Evolutionary conservation across 108 stramenopile genomes (phyloP).

Genomic region (Cyclotella sp.): DNA sequence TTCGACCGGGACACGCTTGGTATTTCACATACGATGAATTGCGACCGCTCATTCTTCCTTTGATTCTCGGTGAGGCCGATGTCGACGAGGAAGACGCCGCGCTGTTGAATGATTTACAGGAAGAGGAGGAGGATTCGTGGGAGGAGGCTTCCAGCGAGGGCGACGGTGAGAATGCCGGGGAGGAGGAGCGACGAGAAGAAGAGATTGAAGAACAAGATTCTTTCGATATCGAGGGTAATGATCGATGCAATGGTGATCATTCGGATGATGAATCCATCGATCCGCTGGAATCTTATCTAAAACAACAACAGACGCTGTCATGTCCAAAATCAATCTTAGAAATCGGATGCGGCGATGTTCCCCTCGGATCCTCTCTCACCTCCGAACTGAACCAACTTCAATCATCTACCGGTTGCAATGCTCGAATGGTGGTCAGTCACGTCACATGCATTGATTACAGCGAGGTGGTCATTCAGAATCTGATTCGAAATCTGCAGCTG

Average conservation of each 20-base stretch:
- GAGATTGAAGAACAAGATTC: conserved; percentile 27
- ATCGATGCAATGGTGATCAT: neutral
- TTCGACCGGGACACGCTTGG: conserved; percentile 72
- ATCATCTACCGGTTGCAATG: conserved; percentile 21
- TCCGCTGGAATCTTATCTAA: neutral
- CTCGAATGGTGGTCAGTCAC: conserved; percentile 45
- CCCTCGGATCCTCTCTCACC: conserved; percentile 62
- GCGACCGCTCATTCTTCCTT: conserved; percentile 69
- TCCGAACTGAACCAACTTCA: conserved; percentile 44
- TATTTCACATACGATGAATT: conserved; percentile 86
- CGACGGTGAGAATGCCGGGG: conserved; percentile 37
- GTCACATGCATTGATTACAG: conserved; percentile 80
- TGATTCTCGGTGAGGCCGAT: conserved; percentile 65
- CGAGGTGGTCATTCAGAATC: conserved; percentile 56
- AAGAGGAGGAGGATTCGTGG: conserved; percentile 57
- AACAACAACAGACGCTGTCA: neutral
- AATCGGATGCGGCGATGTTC: conserved; percentile 85
- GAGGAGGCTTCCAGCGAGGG: conserved; percentile 38
- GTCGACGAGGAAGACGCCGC: conserved; percentile 2
- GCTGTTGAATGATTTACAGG: conserved; percentile 17
- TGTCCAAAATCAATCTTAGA: conserved; percentile 71
- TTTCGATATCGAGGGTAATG: neutral
- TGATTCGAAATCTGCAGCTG: conserved; percentile 57
- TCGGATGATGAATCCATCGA: neutral
- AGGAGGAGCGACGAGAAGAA: conserved; percentile 43